Evolutionary conservation across 345 rosid genomes (phyloP), one percentile per base, ranked within the genome.

Genomic region (Aurinia saxatilis): DNA sequence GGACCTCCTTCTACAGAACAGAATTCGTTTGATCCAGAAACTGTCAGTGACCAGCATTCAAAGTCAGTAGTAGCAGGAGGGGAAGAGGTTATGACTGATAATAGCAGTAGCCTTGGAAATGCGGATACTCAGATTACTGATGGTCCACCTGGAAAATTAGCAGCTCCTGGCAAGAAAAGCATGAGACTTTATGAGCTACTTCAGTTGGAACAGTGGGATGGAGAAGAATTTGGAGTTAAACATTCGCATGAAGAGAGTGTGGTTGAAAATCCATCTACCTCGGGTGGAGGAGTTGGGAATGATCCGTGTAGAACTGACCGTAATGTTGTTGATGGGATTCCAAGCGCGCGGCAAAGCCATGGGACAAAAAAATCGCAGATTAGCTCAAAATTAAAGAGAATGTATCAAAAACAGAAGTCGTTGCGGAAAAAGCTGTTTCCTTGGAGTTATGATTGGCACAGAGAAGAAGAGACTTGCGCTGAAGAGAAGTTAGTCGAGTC

Each of bases 381-480:
- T 54, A 67, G 83, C 72, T 83, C 91, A 10, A 91, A 78, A 78
- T 74, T 91, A 30, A 78, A 60, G 51, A 80, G 79, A 70, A 77
- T 91, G 78, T 88, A 83, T 60, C 72, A 79, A 75, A 91, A 86
- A 66, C 96, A 86, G 73, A 88, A 91, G 79, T 86, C 90, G 35
- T 77, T 91, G 53, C 86, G 91, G 48, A 91, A 86, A 76, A 88
- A 91, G 46, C 83, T 88, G 73, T 88, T 91, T 76, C 98, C 98
- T 47, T 91, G 96, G 98, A 91, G 82, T 70, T 91, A 80, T 69
- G 98, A 91, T 76, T 91, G 98, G 98, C 90, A 91, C 54, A 83
- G 95, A 71, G 95, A 91, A 79, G 90, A 84, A 57, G 54, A 33
- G 30, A 68, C 63, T 63, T 78, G 71, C 68, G 64, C 68, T 39